These are phyloP conservation scores for Penicillium hordei DNA, from an alignment of 2,329 filamentous ascomycete genomes.

Conservation along the genomic window DNA sequence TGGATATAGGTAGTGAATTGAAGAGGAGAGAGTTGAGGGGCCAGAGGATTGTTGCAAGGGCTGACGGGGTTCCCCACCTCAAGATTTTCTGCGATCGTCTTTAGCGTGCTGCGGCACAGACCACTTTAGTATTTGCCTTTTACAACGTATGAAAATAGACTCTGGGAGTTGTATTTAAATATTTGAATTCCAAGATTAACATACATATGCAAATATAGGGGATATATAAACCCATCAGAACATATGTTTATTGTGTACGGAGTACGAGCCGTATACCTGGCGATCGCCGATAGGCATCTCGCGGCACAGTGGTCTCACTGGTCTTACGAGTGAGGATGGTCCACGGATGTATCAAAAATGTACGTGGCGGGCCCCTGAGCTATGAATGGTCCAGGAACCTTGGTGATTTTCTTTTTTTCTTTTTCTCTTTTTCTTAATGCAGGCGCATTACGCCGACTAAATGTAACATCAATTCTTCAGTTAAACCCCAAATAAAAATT, in stretches of 20 bases:
- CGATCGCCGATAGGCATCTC: conserved; percentile 11
- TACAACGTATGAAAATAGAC: not conserved
- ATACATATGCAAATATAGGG: not conserved
- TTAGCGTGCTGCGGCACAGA: conserved; percentile 25
- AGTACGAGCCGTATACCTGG: not conserved
- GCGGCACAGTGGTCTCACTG: not conserved
- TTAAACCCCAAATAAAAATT: too few species aligned
- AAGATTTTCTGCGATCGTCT: conserved; percentile 30
- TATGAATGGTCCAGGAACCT: not conserved
- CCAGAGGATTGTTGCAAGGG: conserved; percentile 20
- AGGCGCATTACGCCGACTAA: not conserved
- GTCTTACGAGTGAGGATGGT: conserved; percentile 23
- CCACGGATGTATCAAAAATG: not conserved
- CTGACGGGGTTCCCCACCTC: conserved; percentile 28
- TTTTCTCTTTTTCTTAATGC: not conserved
- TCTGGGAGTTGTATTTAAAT: not conserved
- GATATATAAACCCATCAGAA: too few species aligned
- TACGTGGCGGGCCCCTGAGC: not conserved
- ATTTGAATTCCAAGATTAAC: not conserved
- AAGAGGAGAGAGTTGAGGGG: conserved; percentile 20
- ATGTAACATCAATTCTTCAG: not conserved
- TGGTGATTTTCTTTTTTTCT: not conserved
- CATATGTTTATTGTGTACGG: too few species aligned
- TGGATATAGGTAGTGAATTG: not conserved
- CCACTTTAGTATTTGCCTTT: conserved; percentile 6